These are phyloP conservation scores for Irpex sp. DNA, from an alignment of 1,284 basidiomycete genomes.

Conservation along the genomic window DNA sequence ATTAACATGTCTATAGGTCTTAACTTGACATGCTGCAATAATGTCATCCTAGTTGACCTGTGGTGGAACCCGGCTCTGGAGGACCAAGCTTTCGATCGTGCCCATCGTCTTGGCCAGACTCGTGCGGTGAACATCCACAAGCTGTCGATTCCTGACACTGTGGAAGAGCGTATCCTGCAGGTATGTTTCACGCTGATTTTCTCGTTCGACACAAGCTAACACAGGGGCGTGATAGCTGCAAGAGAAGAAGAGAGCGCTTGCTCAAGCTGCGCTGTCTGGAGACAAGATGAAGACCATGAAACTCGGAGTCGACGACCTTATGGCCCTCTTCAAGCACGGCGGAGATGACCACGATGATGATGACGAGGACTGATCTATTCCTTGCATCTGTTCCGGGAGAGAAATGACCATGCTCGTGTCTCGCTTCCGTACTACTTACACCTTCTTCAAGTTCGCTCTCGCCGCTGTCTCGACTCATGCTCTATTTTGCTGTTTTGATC, in stretches of 20 bases:
- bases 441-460: too few relatives aligned
- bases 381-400: too few relatives aligned
- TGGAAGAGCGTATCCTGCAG: slow-evolving; percentile 85
- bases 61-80: slow-evolving; percentile 49
- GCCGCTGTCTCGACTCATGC: too few relatives aligned
- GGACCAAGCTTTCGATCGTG: slow-evolving; percentile 79
- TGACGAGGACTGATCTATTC: slow-evolving; percentile 5
- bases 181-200: slow-evolving; percentile 33
- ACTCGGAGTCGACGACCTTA: slow-evolving; percentile 80
- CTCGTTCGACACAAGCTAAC: neutral
- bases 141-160: slow-evolving; percentile 83
- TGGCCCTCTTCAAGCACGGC: slow-evolving; percentile 69
- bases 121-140: slow-evolving; percentile 91
- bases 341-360: slow-evolving; percentile 56
- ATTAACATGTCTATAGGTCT: slow-evolving; percentile 50
- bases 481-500: too few relatives aligned
- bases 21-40: slow-evolving; percentile 93
- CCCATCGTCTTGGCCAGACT: slow-evolving; percentile 65
- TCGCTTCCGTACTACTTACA: too few relatives aligned
- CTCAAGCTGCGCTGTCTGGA: slow-evolving; percentile 84
- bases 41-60: slow-evolving; percentile 88
- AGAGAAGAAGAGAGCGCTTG: slow-evolving; percentile 82
- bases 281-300: slow-evolving; percentile 84
- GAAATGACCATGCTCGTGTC: too few relatives aligned
- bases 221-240: slow-evolving; percentile 55